Evolutionary conservation across 192 early-diverging fungal genomes (phyloP).

Genomic region (Coemansia sp.): DNA sequence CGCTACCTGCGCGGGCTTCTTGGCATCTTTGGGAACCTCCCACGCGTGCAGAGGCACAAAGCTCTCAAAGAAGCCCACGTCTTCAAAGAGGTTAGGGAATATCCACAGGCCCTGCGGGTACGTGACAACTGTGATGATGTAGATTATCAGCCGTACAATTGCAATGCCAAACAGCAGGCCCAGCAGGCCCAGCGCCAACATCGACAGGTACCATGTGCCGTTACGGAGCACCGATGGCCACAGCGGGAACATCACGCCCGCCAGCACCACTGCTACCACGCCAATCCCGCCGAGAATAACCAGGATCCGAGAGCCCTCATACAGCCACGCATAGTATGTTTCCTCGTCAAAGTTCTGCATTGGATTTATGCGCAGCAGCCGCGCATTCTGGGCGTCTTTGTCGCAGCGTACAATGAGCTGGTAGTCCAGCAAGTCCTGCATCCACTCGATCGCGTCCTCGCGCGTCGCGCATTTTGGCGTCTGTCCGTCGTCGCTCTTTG

Average conservation of each 20-base stretch:
- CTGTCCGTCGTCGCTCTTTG: slow-evolving; percentile 34
- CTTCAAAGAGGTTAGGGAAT: slow-evolving; percentile 97
- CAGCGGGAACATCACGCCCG: slow-evolving; percentile 96
- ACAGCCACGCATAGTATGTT: slow-evolving; percentile 89
- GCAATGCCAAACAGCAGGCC: slow-evolving; percentile 88
- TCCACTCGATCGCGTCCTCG: slow-evolving; percentile 62
- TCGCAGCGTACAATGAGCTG: slow-evolving; percentile 81
- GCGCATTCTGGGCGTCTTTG: slow-evolving; percentile 53
- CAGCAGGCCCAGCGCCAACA: slow-evolving; percentile 76
- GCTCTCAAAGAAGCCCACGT: slow-evolving; percentile 89
- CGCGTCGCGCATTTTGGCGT: slow-evolving; percentile 58
- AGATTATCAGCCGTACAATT: slow-evolving; percentile 84
- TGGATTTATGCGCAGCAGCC: slow-evolving; percentile 57
- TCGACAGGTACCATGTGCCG: slow-evolving; percentile 88
- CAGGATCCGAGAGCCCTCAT: slow-evolving; percentile 84
- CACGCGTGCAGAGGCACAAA: slow-evolving; percentile 91
- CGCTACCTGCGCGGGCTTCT: slow-evolving; percentile 7
- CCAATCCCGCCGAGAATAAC: slow-evolving; percentile 75
- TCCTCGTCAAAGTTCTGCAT: slow-evolving; percentile 73
- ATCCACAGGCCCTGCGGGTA: slow-evolving; percentile 89
- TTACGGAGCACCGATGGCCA: slow-evolving; percentile 83
- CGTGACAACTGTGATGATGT: slow-evolving; percentile 67
- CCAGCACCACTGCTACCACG: slow-evolving; percentile 76
- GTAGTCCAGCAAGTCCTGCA: slow-evolving; percentile 65
- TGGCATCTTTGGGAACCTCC: slow-evolving; percentile 62